Base-by-base conservation (phyloP, 306 rosid species). In the Notholithocarpus densiflorus region DNA sequence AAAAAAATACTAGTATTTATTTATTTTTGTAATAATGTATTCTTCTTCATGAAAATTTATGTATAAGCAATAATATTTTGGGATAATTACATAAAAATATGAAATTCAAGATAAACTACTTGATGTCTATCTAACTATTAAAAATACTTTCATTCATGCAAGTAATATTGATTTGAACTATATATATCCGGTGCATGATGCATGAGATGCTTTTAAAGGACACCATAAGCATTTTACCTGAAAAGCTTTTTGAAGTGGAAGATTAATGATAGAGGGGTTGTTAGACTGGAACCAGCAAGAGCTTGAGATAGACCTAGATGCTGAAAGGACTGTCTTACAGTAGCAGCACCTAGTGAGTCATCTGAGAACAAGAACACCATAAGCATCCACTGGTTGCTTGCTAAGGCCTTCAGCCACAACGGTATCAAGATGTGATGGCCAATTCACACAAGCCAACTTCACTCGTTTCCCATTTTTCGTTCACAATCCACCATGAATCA, bases 391-490 rank as follows among this genome's bases (percentile, higher is more conserved):
- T 0, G 98, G 98, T 78, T 89, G 84, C 79, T 90, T 95, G 79
- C 90, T 91, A 0, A 95, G 94, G 8, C 98, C 98, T 72, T 95
- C 98, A 1, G 98, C 94, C 54, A 91, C 92, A 51, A 87, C 77
- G 23, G 85, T 59, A 1, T 92, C 97, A 31, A 95, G 82, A 82
- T 95, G 98, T 3, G 98, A 73, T 32, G 84, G 97, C 98, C 98
- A 95, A 59, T 91, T 95, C 34, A 92, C 84, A 76, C 98, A 95
- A 0, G 92, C 90, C 4, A 95, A 86, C 85, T 92, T 95, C 73
- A 91, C 98, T 13, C 97, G 82, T n/a, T 62, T 21, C 18, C 98
- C 97, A 12, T 52, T 69, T 69, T 68, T 84, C 82, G 75, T 83
- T 85, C 52, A 92, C 92, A 15, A 95, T 84, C 98, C 98, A 95